Conservation (phyloP, 805 yeast species). For the Candida yuanshanica region DNA sequence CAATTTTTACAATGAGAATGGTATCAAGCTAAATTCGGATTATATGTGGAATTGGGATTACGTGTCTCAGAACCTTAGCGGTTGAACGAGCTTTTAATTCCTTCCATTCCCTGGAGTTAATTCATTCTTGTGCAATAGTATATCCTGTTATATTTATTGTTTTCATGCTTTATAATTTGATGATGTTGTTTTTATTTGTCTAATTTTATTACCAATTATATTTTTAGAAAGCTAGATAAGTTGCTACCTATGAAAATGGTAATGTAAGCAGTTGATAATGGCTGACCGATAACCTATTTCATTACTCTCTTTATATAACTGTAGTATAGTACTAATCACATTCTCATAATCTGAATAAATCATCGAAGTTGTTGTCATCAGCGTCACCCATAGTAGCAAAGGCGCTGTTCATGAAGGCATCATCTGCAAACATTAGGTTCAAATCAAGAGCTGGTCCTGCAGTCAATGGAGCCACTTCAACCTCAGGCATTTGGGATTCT, state of each 20-base stretch:
- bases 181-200: too few species aligned
- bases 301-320: background rate
- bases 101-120: constrained; percentile 65
- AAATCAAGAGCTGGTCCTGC: background rate
- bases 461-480: background rate
- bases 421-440: background rate
- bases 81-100: too few species aligned
- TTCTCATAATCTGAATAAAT: constrained; percentile 9
- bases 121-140: constrained; percentile 73
- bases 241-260: too few species aligned
- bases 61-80: constrained; percentile 2
- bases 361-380: constrained; percentile 2
- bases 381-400: background rate
- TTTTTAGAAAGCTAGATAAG: too few species aligned
- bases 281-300: too few species aligned
- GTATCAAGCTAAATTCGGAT: constrained; percentile 9
- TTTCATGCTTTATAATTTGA: too few species aligned
- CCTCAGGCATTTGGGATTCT: background rate
- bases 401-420: background rate
- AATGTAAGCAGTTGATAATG: too few species aligned
- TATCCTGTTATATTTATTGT: too few species aligned
- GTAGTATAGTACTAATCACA: background rate
- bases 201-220: too few species aligned
- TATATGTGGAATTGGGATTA: constrained; percentile 21
- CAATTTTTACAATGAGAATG: constrained; percentile 16